phyloP scores from a whole-genome alignment of 257 asterid species.

The Nicotiana knightiana region DNA sequence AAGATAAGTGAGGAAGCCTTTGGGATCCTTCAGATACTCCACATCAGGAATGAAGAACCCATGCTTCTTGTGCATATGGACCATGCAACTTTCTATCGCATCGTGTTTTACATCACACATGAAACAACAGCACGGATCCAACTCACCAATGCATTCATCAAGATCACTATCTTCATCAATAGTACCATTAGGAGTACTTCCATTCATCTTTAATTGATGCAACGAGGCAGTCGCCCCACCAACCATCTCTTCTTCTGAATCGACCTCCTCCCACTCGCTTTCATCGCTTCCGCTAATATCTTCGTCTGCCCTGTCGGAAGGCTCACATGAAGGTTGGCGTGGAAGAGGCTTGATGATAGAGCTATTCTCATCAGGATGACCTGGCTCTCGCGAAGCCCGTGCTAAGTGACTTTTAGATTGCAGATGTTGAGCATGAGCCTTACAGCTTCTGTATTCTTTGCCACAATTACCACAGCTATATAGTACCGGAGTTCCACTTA shows the following conservation, averaged over 20 bases:
- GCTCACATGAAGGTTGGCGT: conserved; percentile 32
- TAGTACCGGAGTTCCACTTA: conserved; percentile 53
- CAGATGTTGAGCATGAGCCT: conserved; percentile 82
- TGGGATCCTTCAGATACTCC: conserved; percentile 84
- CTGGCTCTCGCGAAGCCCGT: conserved; percentile 40
- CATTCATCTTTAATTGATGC: conserved; percentile 32
- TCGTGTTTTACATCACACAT: conserved; percentile 74
- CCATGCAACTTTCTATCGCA: conserved; percentile 65
- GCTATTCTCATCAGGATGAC: conserved; percentile 28
- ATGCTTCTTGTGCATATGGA: conserved; percentile 89
- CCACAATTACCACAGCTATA: conserved; percentile 77
- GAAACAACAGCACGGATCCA: conserved; percentile 72
- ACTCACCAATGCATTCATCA: conserved; percentile 29
- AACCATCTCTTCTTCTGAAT: conserved; percentile 48
- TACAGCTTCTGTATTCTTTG: conserved; percentile 64
- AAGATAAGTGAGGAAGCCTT: conserved; percentile 82
- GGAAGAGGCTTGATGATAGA: conserved; percentile 60
- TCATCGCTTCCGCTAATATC: conserved; percentile 67
- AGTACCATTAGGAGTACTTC: conserved; percentile 26
- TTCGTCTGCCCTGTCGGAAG: conserved; percentile 19
- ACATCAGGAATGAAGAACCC: conserved; percentile 91
- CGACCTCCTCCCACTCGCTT: conserved; percentile 84
- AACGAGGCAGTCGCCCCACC: conserved; percentile 41
- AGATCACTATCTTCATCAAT: conserved; percentile 42
- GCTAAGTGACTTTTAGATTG: conserved; percentile 64